Conservation (phyloP, 2,329 filamentous ascomycete genomes). For the Trichoderma semiorbis region DNA sequence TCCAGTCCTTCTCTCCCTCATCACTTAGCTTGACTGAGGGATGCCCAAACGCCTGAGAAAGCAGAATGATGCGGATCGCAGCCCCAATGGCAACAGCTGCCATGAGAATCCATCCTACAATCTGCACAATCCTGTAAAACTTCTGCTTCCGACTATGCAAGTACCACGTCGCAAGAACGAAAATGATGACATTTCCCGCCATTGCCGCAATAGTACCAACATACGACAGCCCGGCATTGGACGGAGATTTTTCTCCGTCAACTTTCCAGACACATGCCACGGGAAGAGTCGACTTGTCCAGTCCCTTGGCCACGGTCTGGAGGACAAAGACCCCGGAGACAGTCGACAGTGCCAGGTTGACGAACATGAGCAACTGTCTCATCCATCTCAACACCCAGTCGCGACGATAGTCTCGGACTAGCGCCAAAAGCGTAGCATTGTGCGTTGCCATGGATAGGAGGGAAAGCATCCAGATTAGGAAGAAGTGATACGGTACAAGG, state of each 20-base stretch:
- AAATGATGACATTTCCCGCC: conserved; percentile 55
- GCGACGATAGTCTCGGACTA: conserved; percentile 62
- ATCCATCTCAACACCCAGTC: conserved; percentile 67
- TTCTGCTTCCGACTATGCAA: conserved; percentile 53
- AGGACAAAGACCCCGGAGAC: conserved; percentile 56
- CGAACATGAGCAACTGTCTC: conserved; percentile 62
- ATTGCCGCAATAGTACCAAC: conserved; percentile 61
- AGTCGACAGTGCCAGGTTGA: conserved; percentile 58
- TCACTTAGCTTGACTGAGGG: conserved; percentile 51
- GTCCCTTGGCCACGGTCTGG: conserved; percentile 48
- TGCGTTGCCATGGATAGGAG: conserved; percentile 63
- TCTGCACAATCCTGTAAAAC: conserved; percentile 54
- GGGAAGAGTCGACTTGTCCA: conserved; percentile 52
- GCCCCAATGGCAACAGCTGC: conserved; percentile 56
- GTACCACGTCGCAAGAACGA: conserved; percentile 60
- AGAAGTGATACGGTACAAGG: conserved; percentile 66
- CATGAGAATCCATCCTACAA: conserved; percentile 53
- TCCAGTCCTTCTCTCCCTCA: conserved; percentile 54
- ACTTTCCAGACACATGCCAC: conserved; percentile 59
- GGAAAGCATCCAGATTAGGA: conserved; percentile 66
- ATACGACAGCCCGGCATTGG: conserved; percentile 47
- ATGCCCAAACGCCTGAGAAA: conserved; percentile 58
- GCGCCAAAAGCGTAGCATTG: conserved; percentile 60
- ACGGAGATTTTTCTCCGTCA: conserved; percentile 29
- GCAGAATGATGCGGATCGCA: conserved; percentile 52